Base-by-base conservation (phyloP, 768 basidiomycete species). In the Pulveroboletus sp. region DNA sequence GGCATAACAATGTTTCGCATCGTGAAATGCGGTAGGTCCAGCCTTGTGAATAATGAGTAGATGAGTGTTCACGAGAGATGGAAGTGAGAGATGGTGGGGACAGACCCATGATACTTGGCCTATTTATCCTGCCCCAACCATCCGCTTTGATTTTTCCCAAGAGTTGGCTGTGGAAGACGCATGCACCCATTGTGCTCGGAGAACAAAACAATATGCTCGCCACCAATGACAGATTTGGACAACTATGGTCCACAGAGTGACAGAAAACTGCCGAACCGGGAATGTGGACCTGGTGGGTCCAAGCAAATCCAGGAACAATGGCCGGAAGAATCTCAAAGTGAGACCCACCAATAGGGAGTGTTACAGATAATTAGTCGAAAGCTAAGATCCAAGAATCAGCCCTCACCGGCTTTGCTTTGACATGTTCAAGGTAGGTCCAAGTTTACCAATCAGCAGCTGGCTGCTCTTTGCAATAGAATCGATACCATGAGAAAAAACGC, bases 71-170 rank as follows among this genome's bases (percentile, higher is more conserved):
- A 6, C 24, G 11, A 25, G 20, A 1, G 21, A 10, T 38, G 48
- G 1, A 12, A 19, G 13, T 16, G 21, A 12, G 39, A 5, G 45
- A 36, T 20, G 17, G 17, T 2, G 34, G 31, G 29, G 1, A 37
- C 10, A 10, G 3, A 31, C 10, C 17, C 24, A 14, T 37, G 24
- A n/a, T 19, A 6, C 7, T 17, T 8, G 13, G 11, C 9, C 39
- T 51, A 52, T 52, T 56, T 59, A 64, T 63, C 29, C 36, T 36
- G 6, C 23, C 3, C 13, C 11, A 7, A 33, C 32, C 16, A 45
- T 24, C 24, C 29, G 48, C 51, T 51, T 50, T 56, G 50, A 52
- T 20, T 11, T 36, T 31, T 43, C 21, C 32, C 21, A 36, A 5
- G 27, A 29, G 37, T n/a, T 35, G 45, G 27, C 38, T 57, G 49